Evolutionary conservation across 371 early-diverging fungal genomes (phyloP), one percentile per base, ranked within the genome.

Genomic region (Phascolomyces articulosus): DNA sequence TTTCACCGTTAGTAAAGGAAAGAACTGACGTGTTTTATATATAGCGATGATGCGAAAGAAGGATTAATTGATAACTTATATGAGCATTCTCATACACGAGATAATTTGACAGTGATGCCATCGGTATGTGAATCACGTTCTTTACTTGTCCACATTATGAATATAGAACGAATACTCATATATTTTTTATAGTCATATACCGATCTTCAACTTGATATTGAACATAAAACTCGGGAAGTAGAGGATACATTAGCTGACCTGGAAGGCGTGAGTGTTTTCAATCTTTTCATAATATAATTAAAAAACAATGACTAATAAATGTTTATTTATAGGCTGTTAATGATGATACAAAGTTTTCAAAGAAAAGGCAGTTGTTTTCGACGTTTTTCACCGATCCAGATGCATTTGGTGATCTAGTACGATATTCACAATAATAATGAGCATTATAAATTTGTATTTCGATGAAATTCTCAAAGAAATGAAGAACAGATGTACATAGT

Each of bases 371-470:
- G 20, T 41, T 73, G 3, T 69, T 73, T 21, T 58, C 69, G 0
- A 18, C 53, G 27, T 73, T 69, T 24, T 73, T 56, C 34, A 69
- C 73, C 6, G 70, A 73, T 47, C 67, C 73, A 27, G 24, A 41
- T 23, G 31, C 23, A 47, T 71, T 71, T 64, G 69, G 58, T 55
- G 53, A 59, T 11, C 21, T 59, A 31, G 7, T 60, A 40, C 44
- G 16, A n/a, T 44, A 15, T 13, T 16, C 44, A 44, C 7, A 8
- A 44, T n/a, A 8, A 44, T n/a, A 8, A 13, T 16, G 4, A 16
- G 15, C 44, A 18, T 44, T 16, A 18, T 44, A 44, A 44, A 1
- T 44, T 15, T 3, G n/a, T 0, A 44, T 44, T n/a, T n/a, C n/a
- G n/a, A n/a, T n/a, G n/a, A n/a, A n/a, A n/a, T 1, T 2, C 47